phyloP scores from a whole-genome alignment of 192 early-diverging fungal species.

The Backusella liffmaniae region DNA sequence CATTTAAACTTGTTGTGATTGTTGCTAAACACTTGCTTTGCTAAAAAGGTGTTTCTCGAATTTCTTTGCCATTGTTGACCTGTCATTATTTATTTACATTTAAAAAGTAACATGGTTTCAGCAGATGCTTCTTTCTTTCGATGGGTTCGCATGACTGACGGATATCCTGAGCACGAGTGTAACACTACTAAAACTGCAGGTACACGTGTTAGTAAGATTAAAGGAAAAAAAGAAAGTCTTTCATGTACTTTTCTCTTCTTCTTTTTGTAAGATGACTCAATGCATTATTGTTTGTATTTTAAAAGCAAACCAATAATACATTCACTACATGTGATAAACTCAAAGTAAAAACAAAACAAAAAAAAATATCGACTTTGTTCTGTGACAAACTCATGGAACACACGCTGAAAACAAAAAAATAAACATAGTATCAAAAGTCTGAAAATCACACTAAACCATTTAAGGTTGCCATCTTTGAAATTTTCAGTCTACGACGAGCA shows the following conservation, averaged over 20 bases:
- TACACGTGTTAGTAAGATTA: neutral
- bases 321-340: neutral
- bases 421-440: neutral
- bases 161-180: neutral
- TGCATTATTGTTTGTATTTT: neutral
- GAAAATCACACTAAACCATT: neutral
- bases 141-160: constrained; percentile 1
- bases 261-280: neutral
- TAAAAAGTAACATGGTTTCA: neutral
- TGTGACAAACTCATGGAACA: constrained; percentile 2
- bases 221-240: neutral
- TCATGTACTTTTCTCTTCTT: neutral
- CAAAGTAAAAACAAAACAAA: neutral
- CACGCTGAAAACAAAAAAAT: neutral
- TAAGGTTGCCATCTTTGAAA: neutral
- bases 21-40: neutral
- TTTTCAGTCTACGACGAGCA: neutral
- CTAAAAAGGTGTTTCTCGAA: neutral
- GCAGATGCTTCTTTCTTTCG: neutral
- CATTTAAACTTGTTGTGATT: neutral
- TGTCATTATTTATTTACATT: constrained; percentile 2
- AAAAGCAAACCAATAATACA: neutral
- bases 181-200: neutral
- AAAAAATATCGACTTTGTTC: neutral
- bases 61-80: neutral